Conservation (phyloP, 768 basidiomycete species). For the Boletus vinaceobasis region DNA sequence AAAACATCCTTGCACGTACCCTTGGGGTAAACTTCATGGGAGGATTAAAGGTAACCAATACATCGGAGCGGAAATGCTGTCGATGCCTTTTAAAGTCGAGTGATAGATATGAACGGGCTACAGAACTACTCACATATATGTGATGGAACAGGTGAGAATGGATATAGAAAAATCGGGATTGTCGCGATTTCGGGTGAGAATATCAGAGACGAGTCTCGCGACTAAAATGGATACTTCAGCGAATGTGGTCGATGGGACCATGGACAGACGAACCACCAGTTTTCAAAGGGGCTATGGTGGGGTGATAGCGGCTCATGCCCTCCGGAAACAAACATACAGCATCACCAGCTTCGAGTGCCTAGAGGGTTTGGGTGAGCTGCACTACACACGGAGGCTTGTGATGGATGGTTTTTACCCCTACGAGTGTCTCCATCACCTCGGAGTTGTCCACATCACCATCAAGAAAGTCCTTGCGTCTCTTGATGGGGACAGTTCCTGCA, state of each 20-base stretch:
- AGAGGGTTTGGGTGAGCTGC: constrained; percentile 11
- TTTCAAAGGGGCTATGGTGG: constrained; percentile 82
- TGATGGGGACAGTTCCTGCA: constrained; percentile 82
- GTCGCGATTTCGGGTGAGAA: constrained; percentile 64
- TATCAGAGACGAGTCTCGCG: constrained; percentile 76
- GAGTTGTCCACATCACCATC: constrained; percentile 62
- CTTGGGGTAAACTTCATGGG: constrained; percentile 65
- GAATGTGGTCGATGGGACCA: background rate
- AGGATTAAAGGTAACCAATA: constrained; percentile 76
- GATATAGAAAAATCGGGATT: constrained; percentile 70
- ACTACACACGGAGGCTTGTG: background rate
- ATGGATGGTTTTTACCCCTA: constrained; percentile 44
- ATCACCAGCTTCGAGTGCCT: constrained; percentile 76
- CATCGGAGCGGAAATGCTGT: constrained; percentile 85
- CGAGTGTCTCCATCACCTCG: constrained; percentile 62
- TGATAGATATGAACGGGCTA: background rate
- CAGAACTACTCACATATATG: constrained; percentile 59
- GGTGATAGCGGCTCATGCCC: constrained; percentile 81
- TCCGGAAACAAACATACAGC: constrained; percentile 85
- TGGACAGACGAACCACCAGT: constrained; percentile 63
- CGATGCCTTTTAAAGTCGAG: constrained; percentile 54
- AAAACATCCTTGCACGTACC: constrained; percentile 31
- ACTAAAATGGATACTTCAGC: constrained; percentile 40
- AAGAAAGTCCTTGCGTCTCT: constrained; percentile 65
- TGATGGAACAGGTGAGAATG: constrained; percentile 74